Conservation (phyloP, 106 monocot species). For the Platanthera guangdongensis region DNA sequence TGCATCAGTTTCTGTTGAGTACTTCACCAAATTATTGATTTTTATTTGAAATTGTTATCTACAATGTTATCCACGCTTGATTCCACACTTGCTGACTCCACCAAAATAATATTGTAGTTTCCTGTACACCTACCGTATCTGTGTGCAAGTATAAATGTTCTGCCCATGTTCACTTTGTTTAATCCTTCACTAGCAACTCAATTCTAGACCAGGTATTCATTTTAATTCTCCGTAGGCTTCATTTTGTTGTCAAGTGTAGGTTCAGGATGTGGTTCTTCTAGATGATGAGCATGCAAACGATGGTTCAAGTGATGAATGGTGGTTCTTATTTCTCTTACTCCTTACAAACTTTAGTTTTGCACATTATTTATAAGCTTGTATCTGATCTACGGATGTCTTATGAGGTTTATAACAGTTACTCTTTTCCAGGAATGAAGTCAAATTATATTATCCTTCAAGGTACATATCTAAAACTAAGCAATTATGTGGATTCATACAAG, state of each 20-base stretch:
- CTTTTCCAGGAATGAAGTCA: slow-evolving; percentile 49
- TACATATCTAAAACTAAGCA: slow-evolving; percentile 9
- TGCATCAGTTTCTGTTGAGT: too few relatives aligned
- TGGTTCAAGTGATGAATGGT: slow-evolving; percentile 32
- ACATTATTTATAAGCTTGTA: neutral
- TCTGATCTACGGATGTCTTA: neutral
- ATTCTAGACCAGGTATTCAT: neutral
- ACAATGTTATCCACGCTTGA: too few relatives aligned
- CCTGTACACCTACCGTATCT: too few relatives aligned
- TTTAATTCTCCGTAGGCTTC: neutral
- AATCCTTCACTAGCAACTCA: neutral
- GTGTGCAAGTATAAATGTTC: neutral
- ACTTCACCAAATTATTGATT: too few relatives aligned
- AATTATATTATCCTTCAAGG: slow-evolving; percentile 84
- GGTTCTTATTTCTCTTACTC: neutral
- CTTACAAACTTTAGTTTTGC: neutral
- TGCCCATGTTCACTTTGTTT: neutral
- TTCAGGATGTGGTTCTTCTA: slow-evolving; percentile 10
- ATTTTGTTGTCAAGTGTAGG: neutral
- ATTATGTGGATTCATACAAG: neutral
- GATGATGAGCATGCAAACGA: slow-evolving; percentile 30
- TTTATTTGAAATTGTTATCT: too few relatives aligned
- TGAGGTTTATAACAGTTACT: slow-evolving; percentile 5
- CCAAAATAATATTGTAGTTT: too few relatives aligned
- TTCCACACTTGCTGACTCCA: too few relatives aligned